Base-by-base conservation (phyloP, 768 basidiomycete species). In the Galerina marginata region DNA sequence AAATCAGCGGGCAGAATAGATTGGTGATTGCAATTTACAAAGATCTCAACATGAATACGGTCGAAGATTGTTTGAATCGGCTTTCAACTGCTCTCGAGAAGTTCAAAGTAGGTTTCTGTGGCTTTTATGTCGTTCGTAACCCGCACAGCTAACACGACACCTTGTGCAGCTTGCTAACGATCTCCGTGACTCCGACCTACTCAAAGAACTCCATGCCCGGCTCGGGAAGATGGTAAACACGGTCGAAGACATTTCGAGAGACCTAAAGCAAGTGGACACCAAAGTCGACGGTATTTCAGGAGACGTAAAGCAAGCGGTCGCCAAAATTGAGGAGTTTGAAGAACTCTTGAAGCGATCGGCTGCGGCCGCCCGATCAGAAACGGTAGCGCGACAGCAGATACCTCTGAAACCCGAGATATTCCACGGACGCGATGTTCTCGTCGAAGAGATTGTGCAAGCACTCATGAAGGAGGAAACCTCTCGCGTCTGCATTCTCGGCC, bases 401-500 rank as follows among this genome's bases (percentile, higher is more conserved):
- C 54, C 54, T 26, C 58, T 45, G 1, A 59, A 52, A n/a, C 58
- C 58, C 23, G 49, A 44, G 50, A 37, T 59, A 3, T 59, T 59
- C 33, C 42, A 59, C 33, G 58, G 58, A 5, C 58, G 58, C 2
- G 50, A 53, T 25, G 26, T 20, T 12, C 40, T 59, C 10, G 42
- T 59, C 2, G 40, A 29, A 40, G 58, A 59, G 5, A 59, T 59
- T 16, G 49, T 25, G 26, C 50, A 36, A 4, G 16, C 42, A 4
- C 58, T 59, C 26, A 25, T 59, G 26, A 45, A 47, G 12, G 46
- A 47, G 23, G 16, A 23, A 7, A 47, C 46, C 11, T 47, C 63
- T 26, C 61, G 64, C 9, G 56, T 72, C 37, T 65, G 65, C 40
- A 58, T 73, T 25, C 68, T 68, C n/a, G 72, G 72, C 16, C 63